Evolutionary conservation across 306 rosid species (phyloP).

Genomic region (Elaeagnus macrophylla): DNA sequence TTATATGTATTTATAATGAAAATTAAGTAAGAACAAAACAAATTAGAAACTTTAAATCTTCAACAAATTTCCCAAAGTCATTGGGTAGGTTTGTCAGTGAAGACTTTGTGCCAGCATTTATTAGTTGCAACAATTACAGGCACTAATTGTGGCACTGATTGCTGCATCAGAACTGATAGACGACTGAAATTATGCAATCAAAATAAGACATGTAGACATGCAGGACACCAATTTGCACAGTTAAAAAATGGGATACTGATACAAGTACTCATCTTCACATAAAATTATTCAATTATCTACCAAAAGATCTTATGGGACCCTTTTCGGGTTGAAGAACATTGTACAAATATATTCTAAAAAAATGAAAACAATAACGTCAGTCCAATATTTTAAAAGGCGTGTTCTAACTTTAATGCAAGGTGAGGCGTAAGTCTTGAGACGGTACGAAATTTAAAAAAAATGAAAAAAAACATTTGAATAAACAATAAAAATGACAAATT

Average conservation of each 20-base stretch:
- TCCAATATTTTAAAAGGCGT: neutral
- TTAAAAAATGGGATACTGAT: slow-evolving; percentile 1
- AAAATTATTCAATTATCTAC: slow-evolving; percentile 78
- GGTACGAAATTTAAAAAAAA: no score
- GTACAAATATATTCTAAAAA: slow-evolving; percentile 66
- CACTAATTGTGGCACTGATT: no score
- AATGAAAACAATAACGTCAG: neutral
- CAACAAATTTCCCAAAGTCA: no score
- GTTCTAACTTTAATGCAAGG: neutral
- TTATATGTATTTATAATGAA: no score
- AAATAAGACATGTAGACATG: slow-evolving; percentile 7
- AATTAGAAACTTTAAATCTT: no score
- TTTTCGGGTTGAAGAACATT: slow-evolving; percentile 70
- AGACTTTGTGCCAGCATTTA: no score
- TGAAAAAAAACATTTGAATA: no score
- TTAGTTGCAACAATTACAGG: no score
- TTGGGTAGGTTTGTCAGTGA: no score
- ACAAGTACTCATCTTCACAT: slow-evolving; percentile 62
- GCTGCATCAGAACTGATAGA: slow-evolving; percentile 90
- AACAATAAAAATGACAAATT: no score
- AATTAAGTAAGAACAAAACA: no score
- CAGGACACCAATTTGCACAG: neutral
- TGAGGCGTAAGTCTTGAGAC: neutral
- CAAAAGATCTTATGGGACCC: slow-evolving; percentile 63
- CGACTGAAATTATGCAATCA: slow-evolving; percentile 46